Evolutionary conservation across 1,284 basidiomycete species (phyloP).

Genomic region (Sanghuangporus sanghuang): DNA sequence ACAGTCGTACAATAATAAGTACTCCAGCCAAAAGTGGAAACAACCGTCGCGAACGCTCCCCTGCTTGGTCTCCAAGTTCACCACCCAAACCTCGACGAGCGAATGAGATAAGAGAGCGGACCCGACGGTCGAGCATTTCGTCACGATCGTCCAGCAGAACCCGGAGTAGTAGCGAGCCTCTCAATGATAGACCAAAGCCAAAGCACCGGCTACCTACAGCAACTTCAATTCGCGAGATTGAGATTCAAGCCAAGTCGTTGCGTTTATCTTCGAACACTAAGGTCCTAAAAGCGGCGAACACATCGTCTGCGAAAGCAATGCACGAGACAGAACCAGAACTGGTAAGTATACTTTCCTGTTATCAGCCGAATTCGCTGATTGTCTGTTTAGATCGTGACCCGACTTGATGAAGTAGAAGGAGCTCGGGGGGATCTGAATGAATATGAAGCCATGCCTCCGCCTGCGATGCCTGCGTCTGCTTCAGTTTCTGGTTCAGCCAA

Average conservation of each 20-base stretch:
- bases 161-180: conserved; percentile 50
- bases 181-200: conserved; percentile 41
- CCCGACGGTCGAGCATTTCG: conserved; percentile 41
- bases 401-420: background rate
- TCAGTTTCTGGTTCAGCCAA: background rate
- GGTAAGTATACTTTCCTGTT: background rate
- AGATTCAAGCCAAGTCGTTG: conserved; percentile 22
- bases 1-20: conserved; percentile 15
- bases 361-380: background rate
- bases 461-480: conserved; percentile 17
- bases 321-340: background rate
- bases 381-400: background rate
- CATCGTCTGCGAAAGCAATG: background rate
- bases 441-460: conserved; percentile 25
- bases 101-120: conserved; percentile 25
- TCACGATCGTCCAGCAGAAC: conserved; percentile 42
- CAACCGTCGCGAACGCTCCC: conserved; percentile 1
- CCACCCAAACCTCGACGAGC: conserved; percentile 18
- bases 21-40: background rate
- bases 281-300: background rate
- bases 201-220: conserved; percentile 60
- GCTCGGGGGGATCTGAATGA: conserved; percentile 17
- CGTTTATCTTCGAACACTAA: conserved; percentile 1
- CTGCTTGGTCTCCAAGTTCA: conserved; percentile 8
- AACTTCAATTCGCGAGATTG: conserved; percentile 38